phyloP scores from a whole-genome alignment of 1,139 yeast genomes.

The Yamadazyma aaseri region DNA sequence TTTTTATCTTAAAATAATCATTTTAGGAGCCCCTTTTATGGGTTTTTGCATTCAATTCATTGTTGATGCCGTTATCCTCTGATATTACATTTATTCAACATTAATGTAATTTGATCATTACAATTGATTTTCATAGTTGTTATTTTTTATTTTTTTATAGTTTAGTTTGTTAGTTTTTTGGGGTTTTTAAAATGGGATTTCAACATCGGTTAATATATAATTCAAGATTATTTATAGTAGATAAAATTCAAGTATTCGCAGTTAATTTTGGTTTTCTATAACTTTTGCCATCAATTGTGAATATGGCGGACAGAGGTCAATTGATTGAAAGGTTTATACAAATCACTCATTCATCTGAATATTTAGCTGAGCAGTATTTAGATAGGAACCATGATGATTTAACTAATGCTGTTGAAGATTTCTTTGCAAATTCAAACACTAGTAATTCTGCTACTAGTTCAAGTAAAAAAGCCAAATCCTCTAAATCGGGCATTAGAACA shows the following conservation, averaged over 20 bases:
- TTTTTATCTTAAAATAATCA: conserved; percentile 6
- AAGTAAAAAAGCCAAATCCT: conserved; percentile 4
- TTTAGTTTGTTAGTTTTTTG: conserved; percentile 14
- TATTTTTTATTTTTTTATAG: conserved; percentile 19
- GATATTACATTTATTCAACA: conserved; percentile 65
- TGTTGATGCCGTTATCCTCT: conserved; percentile 42
- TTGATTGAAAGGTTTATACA: conserved; percentile 52
- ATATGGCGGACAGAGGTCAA: conserved; percentile 9
- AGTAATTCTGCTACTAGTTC: conserved; percentile 3
- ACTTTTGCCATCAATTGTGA: conserved; percentile 11
- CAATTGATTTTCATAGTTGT: conserved; percentile 6
- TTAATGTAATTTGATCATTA: conserved; percentile 46
- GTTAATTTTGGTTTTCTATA: background rate
- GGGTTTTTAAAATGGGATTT: conserved; percentile 50
- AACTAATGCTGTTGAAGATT: conserved; percentile 44
- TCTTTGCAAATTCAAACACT: conserved; percentile 23
- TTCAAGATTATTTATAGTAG: conserved; percentile 10
- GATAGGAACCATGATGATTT: conserved; percentile 37
- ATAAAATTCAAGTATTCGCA: no score
- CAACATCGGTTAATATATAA: conserved; percentile 46
- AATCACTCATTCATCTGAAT: conserved; percentile 37
- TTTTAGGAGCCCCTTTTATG: conserved; percentile 19
- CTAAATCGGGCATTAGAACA: conserved; percentile 33
- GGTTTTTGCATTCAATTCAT: conserved; percentile 32
- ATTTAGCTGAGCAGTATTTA: conserved; percentile 45